Evolutionary conservation across 768 basidiomycete species (phyloP).

Genomic region (Cubamyces lactineus): DNA sequence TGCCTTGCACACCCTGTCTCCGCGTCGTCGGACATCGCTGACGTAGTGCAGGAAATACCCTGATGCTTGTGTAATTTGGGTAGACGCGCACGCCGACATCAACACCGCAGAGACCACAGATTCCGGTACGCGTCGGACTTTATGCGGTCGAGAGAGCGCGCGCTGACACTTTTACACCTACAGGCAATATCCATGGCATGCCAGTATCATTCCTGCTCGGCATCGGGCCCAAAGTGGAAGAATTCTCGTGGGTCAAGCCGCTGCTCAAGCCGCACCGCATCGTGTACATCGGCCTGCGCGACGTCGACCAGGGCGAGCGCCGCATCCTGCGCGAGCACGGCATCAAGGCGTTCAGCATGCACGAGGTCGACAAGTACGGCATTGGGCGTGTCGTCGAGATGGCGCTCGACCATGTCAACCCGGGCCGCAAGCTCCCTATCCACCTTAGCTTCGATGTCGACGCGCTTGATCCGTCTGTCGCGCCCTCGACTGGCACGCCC

Average conservation of each 20-base stretch:
- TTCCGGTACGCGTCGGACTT: constrained; percentile 51
- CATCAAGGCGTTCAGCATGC: constrained; percentile 68
- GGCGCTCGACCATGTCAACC: constrained; percentile 95
- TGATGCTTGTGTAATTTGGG: constrained; percentile 89
- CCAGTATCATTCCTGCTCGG: constrained; percentile 91
- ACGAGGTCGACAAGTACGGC: constrained; percentile 75
- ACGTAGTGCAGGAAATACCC: constrained; percentile 58
- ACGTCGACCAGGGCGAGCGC: constrained; percentile 89
- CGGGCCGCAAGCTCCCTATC: constrained; percentile 78
- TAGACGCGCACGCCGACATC: constrained; percentile 97
- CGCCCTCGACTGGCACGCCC: constrained; percentile 94
- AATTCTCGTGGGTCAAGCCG: constrained; percentile 65
- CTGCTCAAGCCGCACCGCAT: constrained; percentile 71
- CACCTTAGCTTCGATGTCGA: constrained; percentile 98
- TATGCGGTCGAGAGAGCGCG: background rate
- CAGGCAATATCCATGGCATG: constrained; percentile 98
- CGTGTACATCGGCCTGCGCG: constrained; percentile 97
- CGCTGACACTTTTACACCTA: background rate
- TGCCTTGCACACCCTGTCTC: constrained; percentile 23
- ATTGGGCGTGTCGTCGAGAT: constrained; percentile 95
- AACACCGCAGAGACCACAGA: constrained; percentile 85
- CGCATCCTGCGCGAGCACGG: constrained; percentile 84
- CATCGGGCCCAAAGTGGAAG: constrained; percentile 42
- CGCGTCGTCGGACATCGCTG: background rate
- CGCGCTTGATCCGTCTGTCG: constrained; percentile 90